Evolutionary conservation across 192 early-diverging fungal genomes (phyloP).

Genomic region (Backusella psychrophila): DNA sequence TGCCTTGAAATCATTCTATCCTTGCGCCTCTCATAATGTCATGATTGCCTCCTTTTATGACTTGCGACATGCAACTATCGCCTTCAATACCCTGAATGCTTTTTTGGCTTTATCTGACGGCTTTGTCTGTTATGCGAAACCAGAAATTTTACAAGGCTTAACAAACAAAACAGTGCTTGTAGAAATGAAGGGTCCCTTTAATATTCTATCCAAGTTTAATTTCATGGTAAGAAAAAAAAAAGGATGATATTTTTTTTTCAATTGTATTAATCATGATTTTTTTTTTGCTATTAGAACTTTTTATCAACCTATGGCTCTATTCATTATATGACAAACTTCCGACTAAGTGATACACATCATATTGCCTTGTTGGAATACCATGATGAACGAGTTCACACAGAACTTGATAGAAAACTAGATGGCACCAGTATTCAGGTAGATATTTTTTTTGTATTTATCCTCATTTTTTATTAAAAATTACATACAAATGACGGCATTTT

Average conservation of each 20-base stretch:
- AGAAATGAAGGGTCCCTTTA: not conserved
- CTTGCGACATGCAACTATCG: not conserved
- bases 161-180: not conserved
- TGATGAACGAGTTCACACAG: not conserved
- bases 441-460: not conserved
- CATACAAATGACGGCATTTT: not conserved
- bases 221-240: not conserved
- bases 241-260: not conserved
- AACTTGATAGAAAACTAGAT: not conserved
- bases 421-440: not conserved
- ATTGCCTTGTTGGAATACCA: not conserved
- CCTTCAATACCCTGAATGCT: not conserved
- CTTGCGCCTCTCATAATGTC: not conserved
- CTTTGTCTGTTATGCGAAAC: not conserved
- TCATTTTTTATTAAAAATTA: not conserved
- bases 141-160: not conserved
- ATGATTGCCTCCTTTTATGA: constrained; percentile 9
- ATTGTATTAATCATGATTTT: not conserved
- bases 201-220: not conserved
- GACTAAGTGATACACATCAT: not conserved
- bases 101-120: not conserved
- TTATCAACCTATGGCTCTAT: not conserved
- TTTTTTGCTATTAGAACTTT: not conserved
- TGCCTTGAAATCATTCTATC: not conserved
- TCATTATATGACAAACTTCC: not conserved